Conservation (phyloP, 805 yeast genomes). For the Candida chilensis region DNA sequence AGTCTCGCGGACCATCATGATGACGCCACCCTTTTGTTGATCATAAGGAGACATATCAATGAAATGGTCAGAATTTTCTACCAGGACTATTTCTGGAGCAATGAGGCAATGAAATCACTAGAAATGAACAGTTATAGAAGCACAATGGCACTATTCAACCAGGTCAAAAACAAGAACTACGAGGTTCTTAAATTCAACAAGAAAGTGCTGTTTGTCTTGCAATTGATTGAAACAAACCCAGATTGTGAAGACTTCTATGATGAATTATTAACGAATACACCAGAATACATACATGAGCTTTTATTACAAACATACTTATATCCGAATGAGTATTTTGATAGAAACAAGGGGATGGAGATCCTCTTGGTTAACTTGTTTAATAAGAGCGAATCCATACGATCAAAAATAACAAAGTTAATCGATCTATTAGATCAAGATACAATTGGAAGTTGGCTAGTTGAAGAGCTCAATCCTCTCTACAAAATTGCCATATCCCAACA, state of each 20-base stretch:
- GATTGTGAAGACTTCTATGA: too few species aligned
- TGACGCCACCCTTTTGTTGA: slow-evolving; percentile 32
- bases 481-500: too few species aligned
- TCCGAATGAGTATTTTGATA: slow-evolving; percentile 16
- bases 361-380: slow-evolving; percentile 28
- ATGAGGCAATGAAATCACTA: slow-evolving; percentile 26
- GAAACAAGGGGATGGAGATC: slow-evolving; percentile 33
- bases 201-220: too few species aligned
- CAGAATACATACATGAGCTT: too few species aligned
- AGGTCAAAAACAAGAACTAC: too few species aligned
- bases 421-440: too few species aligned
- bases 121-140: slow-evolving; percentile 33
- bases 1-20: slow-evolving; percentile 35
- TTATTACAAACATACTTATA: slow-evolving; percentile 15
- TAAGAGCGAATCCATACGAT: slow-evolving; percentile 17
- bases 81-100: slow-evolving; percentile 32
- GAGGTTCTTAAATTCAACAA: slow-evolving; percentile 24
- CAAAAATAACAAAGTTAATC: too few species aligned
- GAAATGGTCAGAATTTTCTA: slow-evolving; percentile 27
- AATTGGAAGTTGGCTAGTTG: too few species aligned
- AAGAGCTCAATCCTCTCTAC: too few species aligned
- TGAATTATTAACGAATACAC: too few species aligned
- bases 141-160: slow-evolving; percentile 23
- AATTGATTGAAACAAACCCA: too few species aligned
- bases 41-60: slow-evolving; percentile 31